Percentiles rank a stretch among this genome's conserved stretches.
Evolutionary conservation across 2,329 filamentous ascomycete species (phyloP).

Genomic region (Fusarium duplospermum): DNA sequence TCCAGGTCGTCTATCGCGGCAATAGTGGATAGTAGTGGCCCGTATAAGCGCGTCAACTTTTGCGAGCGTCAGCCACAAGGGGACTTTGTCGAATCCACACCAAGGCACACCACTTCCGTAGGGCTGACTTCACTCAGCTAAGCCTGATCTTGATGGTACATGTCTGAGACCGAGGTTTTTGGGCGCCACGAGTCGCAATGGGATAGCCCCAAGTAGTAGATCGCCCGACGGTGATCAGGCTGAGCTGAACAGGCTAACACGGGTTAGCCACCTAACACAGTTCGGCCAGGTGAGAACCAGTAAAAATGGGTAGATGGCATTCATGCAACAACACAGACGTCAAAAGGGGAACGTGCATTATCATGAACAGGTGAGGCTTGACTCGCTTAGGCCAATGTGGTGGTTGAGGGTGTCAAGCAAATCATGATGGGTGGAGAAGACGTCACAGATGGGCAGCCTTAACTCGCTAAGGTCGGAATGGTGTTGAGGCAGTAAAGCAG

Average conservation of each 20-base stretch:
- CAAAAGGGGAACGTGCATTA: not conserved
- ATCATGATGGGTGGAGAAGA: not conserved
- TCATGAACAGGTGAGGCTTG: not conserved
- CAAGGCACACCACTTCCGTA: not conserved
- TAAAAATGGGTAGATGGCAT: not conserved
- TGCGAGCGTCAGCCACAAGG: not conserved
- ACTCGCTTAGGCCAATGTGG: not conserved
- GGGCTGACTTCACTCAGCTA: not conserved
- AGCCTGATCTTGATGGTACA: not conserved
- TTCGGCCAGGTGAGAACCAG: not conserved
- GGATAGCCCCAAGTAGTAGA: not conserved
- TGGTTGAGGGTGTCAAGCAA: not conserved
- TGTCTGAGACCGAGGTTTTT: not conserved
- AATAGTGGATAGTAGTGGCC: not conserved
- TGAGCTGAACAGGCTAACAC: not conserved
- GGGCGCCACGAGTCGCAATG: not conserved
- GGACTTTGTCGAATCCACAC: not conserved
- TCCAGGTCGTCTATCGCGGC: not conserved
- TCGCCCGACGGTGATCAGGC: not conserved
- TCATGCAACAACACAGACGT: not conserved
- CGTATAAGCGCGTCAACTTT: not conserved
- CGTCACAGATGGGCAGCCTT: not conserved
- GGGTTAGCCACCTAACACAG: not conserved
- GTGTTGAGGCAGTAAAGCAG: not conserved
- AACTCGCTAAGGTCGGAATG: not conserved